A percentile compares a stretch with the other conserved stretches of the same genome.
These are phyloP conservation scores for Cardiospermum halicacabum DNA, from an alignment of 345 rosid species.

Conservation along the genomic window DNA sequence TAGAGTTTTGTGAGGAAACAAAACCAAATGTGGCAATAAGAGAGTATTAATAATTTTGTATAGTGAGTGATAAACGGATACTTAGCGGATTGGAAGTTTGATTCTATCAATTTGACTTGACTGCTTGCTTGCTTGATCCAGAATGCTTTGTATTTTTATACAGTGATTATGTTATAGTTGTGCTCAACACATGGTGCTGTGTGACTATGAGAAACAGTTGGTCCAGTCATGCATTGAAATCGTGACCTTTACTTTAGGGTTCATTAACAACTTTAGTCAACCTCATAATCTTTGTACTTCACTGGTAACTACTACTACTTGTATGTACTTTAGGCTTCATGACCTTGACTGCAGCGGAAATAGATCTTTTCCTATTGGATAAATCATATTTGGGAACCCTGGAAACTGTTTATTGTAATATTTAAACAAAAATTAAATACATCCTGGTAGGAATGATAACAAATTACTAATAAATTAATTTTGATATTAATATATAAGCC, in stretches of 20 bases:
- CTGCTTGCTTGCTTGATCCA: background rate
- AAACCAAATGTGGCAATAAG: background rate
- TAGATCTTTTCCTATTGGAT: too few species aligned
- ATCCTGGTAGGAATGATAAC: too few species aligned
- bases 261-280: constrained; percentile 1
- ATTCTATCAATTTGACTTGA: background rate
- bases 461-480: too few species aligned
- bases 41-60: background rate
- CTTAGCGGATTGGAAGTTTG: background rate
- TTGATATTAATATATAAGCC: too few species aligned
- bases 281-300: too few species aligned
- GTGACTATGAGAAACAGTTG: background rate
- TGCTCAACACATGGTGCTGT: background rate
- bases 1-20: background rate
- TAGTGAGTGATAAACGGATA: background rate
- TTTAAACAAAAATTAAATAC: too few species aligned
- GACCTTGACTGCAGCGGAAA: too few species aligned
- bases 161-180: too few species aligned
- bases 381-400: too few species aligned
- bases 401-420: too few species aligned
- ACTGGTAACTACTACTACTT: too few species aligned
- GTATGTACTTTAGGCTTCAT: too few species aligned
- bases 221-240: constrained; percentile 1
- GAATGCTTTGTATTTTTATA: background rate
- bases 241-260: background rate